Conservation (phyloP, 2,329 filamentous ascomycete species). For the Paraphaeosphaeria sporulosa region DNA sequence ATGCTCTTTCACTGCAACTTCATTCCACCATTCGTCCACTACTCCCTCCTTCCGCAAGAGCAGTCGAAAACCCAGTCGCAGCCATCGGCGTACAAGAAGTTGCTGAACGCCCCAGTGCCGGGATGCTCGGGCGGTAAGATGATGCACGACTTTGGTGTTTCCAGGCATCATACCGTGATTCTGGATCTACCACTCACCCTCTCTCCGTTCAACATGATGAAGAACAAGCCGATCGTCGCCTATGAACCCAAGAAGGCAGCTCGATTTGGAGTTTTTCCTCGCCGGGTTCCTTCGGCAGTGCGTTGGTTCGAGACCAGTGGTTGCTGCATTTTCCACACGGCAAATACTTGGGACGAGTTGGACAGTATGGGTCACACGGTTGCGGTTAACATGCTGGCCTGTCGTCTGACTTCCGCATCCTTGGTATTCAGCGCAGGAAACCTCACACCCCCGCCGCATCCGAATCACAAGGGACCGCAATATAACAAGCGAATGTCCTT, state of each 20-base stretch:
- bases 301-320: slow-evolving; percentile 73
- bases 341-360: slow-evolving; percentile 71
- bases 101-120: slow-evolving; percentile 65
- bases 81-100: slow-evolving; percentile 20
- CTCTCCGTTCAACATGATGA: slow-evolving; percentile 67
- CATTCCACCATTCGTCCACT: slow-evolving; percentile 70
- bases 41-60: slow-evolving; percentile 63
- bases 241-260: slow-evolving; percentile 66
- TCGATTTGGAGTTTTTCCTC: slow-evolving; percentile 73
- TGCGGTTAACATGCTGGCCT: slow-evolving; percentile 70
- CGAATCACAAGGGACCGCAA: slow-evolving; percentile 18
- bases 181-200: slow-evolving; percentile 73
- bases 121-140: slow-evolving; percentile 71
- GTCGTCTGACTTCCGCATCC: slow-evolving; percentile 70
- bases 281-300: slow-evolving; percentile 63
- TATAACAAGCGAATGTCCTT: slow-evolving; percentile 52
- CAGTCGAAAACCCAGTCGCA: slow-evolving; percentile 15
- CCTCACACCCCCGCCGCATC: slow-evolving; percentile 60
- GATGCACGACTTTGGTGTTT: slow-evolving; percentile 80
- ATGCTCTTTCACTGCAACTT: slow-evolving; percentile 74
- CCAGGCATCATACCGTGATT: slow-evolving; percentile 68
- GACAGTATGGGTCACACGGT: slow-evolving; percentile 39
- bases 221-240: slow-evolving; percentile 63
- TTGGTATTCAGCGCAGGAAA: slow-evolving; percentile 72
- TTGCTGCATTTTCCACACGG: slow-evolving; percentile 76